Percentiles rank a stretch among this genome's conserved stretches.
phyloP scores from a whole-genome alignment of 139 green algal species.

The Ettlia oleoabundans region DNA sequence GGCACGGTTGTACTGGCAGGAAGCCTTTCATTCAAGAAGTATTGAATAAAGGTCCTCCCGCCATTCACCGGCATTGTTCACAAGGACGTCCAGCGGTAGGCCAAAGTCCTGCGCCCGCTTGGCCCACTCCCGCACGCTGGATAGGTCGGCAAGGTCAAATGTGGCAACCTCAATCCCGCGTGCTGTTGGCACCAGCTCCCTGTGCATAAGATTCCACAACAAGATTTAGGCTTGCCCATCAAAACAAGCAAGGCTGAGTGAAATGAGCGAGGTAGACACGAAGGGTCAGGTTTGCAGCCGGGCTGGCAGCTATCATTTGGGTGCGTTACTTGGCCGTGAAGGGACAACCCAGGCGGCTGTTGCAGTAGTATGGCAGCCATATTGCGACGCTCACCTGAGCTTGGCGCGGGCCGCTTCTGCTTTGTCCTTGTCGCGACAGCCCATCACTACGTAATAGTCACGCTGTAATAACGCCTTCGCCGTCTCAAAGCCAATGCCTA shows the following conservation, averaged over 20 bases:
- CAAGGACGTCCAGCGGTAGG: constrained; percentile 70
- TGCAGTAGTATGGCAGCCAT: neutral
- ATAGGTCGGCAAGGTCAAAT: constrained; percentile 74
- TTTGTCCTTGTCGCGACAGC: constrained; percentile 62
- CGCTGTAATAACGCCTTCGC: constrained; percentile 61
- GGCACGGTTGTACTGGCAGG: no score
- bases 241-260: neutral
- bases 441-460: constrained; percentile 70
- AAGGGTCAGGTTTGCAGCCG: neutral
- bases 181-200: constrained; percentile 46
- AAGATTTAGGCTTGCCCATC: no score
- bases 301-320: no score
- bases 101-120: constrained; percentile 55
- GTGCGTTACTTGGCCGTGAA: no score
- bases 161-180: constrained; percentile 40
- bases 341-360: no score
- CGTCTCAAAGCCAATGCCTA: constrained; percentile 79
- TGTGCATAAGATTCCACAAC: no score
- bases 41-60: neutral
- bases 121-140: constrained; percentile 59
- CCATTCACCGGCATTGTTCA: constrained; percentile 80
- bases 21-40: no score
- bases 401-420: constrained; percentile 46
- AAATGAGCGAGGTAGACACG: neutral
- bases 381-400: constrained; percentile 46